A percentile compares a stretch with the other conserved stretches of the same genome.
Conservation (phyloP, 164 flowering plant species). For the Amborella trichopoda region DNA sequence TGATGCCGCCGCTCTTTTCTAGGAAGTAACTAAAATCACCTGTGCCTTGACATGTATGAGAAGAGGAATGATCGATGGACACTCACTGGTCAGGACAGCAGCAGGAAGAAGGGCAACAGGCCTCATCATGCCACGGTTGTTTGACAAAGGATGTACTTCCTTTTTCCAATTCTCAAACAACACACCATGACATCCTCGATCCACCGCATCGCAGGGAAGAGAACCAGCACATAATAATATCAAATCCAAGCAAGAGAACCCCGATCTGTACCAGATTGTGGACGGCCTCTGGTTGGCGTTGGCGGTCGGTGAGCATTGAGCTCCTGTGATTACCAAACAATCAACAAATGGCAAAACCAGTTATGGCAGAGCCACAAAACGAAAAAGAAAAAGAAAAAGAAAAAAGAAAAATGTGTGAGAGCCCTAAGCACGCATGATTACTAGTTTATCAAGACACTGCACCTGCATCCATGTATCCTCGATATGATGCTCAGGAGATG, state of each 20-base stretch:
- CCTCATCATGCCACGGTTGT: neutral
- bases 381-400: neutral
- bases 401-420: neutral
- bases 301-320: slow-evolving; percentile 98
- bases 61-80: too few species aligned
- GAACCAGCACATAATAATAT: slow-evolving; percentile 3
- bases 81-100: neutral
- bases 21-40: too few species aligned
- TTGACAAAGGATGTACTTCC: neutral
- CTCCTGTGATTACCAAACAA: slow-evolving; percentile 36
- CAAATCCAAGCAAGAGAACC: slow-evolving; percentile 98
- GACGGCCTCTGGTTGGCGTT: slow-evolving; percentile 99
- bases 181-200: slow-evolving; percentile 14
- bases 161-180: neutral
- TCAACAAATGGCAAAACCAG: neutral
- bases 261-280: slow-evolving; percentile 78
- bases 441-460: neutral
- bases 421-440: neutral
- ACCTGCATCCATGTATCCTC: slow-evolving; percentile 99
- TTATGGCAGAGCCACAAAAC: too few species aligned
- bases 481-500: slow-evolving; percentile 84
- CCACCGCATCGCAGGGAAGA: neutral
- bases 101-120: neutral
- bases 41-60: too few species aligned
- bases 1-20: too few species aligned